These are phyloP conservation scores for Colletotrichum echinochloae DNA, from an alignment of 2,329 filamentous ascomycete species.

Conservation along the genomic window DNA sequence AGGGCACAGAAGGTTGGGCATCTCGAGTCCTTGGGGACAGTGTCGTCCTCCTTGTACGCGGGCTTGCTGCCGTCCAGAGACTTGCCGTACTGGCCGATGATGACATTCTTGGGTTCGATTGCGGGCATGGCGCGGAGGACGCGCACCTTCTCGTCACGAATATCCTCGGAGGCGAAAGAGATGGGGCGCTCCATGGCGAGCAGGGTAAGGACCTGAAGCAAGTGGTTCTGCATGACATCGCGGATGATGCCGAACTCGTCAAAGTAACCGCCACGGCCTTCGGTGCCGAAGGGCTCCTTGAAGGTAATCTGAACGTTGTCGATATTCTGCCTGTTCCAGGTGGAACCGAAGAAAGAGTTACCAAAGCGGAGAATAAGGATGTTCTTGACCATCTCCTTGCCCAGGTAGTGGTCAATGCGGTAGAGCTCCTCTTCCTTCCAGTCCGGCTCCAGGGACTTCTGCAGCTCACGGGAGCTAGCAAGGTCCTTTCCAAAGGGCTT, in stretches of 20 bases:
- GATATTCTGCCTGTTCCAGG: constrained; percentile 99
- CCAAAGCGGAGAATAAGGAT: constrained; percentile 97
- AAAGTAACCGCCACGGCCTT: constrained; percentile 98
- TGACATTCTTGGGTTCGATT: constrained; percentile 99
- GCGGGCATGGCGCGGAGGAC: constrained; percentile 93
- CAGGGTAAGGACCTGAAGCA: constrained; percentile 95
- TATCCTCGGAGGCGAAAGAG: constrained; percentile 97
- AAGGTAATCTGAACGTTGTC: constrained; percentile 99
- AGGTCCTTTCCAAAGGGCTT: constrained; percentile 99
- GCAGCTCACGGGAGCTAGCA: constrained; percentile 90
- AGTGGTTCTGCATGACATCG: constrained; percentile 99
- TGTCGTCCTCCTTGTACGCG: constrained; percentile 98
- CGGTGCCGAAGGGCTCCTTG: constrained; percentile 99
- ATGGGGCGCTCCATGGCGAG: constrained; percentile 98
- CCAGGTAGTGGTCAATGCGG: constrained; percentile 99
- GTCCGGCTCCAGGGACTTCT: constrained; percentile 94
- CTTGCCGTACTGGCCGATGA: constrained; percentile 98
- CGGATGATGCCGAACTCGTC: constrained; percentile 99
- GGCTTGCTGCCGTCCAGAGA: constrained; percentile 97
- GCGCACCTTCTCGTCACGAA: constrained; percentile 98
- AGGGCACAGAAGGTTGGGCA: constrained; percentile 98
- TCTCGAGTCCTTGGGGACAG: constrained; percentile 94
- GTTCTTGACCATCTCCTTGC: constrained; percentile 99
- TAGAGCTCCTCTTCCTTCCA: constrained; percentile 99
- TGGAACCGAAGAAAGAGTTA: constrained; percentile 98